Conservation (phyloP, 1,139 yeast species). For the Diutina mesorugosa region DNA sequence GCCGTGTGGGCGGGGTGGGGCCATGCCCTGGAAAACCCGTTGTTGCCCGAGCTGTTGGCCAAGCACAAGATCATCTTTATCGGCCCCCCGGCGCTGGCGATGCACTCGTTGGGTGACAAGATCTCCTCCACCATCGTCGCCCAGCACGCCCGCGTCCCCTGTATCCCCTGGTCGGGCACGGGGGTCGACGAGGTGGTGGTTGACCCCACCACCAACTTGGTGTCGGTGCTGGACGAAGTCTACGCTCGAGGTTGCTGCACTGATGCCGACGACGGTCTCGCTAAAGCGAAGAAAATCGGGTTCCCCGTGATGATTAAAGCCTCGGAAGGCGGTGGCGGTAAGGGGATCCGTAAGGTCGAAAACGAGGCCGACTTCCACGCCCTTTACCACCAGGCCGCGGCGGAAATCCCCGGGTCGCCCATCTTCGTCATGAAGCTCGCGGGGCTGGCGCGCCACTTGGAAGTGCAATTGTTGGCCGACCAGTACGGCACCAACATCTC, state of each 20-base stretch:
- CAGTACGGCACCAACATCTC: slow-evolving; percentile 93
- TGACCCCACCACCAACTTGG: slow-evolving; percentile 61
- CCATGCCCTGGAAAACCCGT: slow-evolving; percentile 96
- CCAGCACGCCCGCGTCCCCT: slow-evolving; percentile 94
- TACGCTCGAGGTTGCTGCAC: slow-evolving; percentile 83
- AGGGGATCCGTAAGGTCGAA: slow-evolving; percentile 84
- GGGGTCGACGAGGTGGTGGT: slow-evolving; percentile 76
- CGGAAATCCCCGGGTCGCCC: slow-evolving; percentile 63
- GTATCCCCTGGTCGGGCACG: slow-evolving; percentile 99
- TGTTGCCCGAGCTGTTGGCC: slow-evolving; percentile 85
- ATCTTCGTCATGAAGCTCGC: slow-evolving; percentile 91
- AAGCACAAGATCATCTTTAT: slow-evolving; percentile 80
- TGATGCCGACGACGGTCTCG: slow-evolving; percentile 79
- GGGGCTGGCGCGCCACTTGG: slow-evolving; percentile 91
- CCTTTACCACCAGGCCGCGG: slow-evolving; percentile 2
- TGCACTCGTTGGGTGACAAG: slow-evolving; percentile 98
- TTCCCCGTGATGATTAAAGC: slow-evolving; percentile 96
- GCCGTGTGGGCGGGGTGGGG: slow-evolving; percentile 99
- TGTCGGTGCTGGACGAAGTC: slow-evolving; percentile 73
- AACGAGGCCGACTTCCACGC: slow-evolving; percentile 59
- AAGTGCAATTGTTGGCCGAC: slow-evolving; percentile 89
- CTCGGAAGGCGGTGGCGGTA: slow-evolving; percentile 99
- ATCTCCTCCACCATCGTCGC: slow-evolving; percentile 96
- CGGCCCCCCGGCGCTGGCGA: slow-evolving; percentile 98
- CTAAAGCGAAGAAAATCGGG: slow-evolving; percentile 74